Evolutionary conservation across 805 yeast species (phyloP), one percentile per base, ranked within the genome.

Genomic region (Candida insectalens): DNA sequence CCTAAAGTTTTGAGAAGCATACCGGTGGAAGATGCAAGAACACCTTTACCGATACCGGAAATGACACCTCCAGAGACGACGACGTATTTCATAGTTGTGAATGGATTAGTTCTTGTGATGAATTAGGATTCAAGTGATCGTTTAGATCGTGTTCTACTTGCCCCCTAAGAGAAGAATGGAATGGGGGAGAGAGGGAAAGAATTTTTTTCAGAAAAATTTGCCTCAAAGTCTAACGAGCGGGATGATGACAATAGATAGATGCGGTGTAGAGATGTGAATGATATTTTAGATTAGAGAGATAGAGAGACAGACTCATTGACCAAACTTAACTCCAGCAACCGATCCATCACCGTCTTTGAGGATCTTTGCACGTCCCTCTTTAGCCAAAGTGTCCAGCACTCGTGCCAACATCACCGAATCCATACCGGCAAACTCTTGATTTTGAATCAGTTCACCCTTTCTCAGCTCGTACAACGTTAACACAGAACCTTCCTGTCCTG

Each of bases 21-120:
- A 40, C 99, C 99, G 22, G 97, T 92, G 40, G 96, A 85, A 23
- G 96, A 87, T 40, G 99, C 98, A 39, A 82, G 70, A 42, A 92
- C 98, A 61, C 99, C 99, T 60, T 92, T 92, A 59, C 99, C 99
- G 57, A 92, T 92, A 65, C 99, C 99, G 50, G 95, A 83, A 49
- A 92, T 92, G 50, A 92, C 99, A 74, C 98, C 98, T 60, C 98
- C 98, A 39, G 97, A 88, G 30, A 92, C 98, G 52, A 92, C 94
- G 52, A 92, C 97, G 95, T 87, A 92, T 65, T 92, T 92, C 97
- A 92, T 89, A 36, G n/a, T n/a, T 36, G 62, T 14, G 33, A 9
- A 29, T 19, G 31, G 8, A 16, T 27, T 27, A 17, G 15, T n/a
- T n/a, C n/a, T n/a, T n/a, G n/a, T n/a, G n/a, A n/a, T n/a, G n/a